These are phyloP conservation scores for Luffa acutangula DNA, from an alignment of 306 rosid species.

Conservation along the genomic window DNA sequence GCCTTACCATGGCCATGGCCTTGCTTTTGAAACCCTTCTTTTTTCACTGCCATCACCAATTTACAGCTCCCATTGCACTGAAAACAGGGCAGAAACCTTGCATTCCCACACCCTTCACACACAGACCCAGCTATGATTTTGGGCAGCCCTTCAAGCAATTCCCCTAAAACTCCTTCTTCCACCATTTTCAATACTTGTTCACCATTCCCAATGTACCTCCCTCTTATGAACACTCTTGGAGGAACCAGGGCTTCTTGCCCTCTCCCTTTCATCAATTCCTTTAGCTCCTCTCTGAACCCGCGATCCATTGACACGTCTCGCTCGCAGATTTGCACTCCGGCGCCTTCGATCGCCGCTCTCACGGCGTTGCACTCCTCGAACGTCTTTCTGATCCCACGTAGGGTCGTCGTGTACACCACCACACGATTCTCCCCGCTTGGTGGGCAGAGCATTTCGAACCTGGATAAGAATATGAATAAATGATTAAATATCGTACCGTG, in stretches of 20 bases:
- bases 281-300: conserved; percentile 55
- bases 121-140: conserved; percentile 42
- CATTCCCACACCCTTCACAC: conserved; percentile 80
- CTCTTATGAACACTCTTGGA: conserved; percentile 66
- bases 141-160: conserved; percentile 51
- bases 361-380: conserved; percentile 75
- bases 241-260: conserved; percentile 32
- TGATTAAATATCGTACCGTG: not conserved
- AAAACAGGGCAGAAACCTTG: conserved; percentile 70
- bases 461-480: not conserved
- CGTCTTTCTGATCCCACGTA: conserved; percentile 69
- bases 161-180: conserved; percentile 58
- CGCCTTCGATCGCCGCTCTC: conserved; percentile 42
- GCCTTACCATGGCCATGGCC: conserved; percentile 29
- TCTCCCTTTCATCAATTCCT: conserved; percentile 32
- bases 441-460: conserved; percentile 44
- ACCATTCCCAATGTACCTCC: conserved; percentile 57
- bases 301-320: conserved; percentile 83
- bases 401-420: conserved; percentile 68
- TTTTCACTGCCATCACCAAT: conserved; percentile 26
- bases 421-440: conserved; percentile 69
- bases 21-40: conserved; percentile 19
- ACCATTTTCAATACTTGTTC: conserved; percentile 49
- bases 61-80: conserved; percentile 78
- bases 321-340: conserved; percentile 55